Percentiles rank a stretch among this genome's conserved stretches.
Conservation (phyloP, 352 stramenopile genomes). For the Globisporangium spiculum region DNA sequence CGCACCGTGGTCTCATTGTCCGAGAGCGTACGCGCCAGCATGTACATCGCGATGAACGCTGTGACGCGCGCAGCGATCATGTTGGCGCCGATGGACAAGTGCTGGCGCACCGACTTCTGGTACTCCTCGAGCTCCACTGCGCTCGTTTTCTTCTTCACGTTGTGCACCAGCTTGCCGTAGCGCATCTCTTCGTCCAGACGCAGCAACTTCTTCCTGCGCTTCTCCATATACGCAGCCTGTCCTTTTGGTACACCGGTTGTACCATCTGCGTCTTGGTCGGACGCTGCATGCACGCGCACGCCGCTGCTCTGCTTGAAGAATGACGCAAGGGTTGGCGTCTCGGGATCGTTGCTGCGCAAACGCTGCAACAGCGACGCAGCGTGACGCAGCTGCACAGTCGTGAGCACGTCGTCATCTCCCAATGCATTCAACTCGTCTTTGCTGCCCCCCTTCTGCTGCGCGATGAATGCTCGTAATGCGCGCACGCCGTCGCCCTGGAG, state of each 20-base stretch:
- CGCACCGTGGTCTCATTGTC: constrained; percentile 75
- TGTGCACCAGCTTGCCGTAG: constrained; percentile 72
- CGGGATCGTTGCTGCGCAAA: constrained; percentile 1
- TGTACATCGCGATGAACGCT: constrained; percentile 80
- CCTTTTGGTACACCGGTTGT: background rate
- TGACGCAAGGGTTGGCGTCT: constrained; percentile 7
- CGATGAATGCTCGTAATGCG: constrained; percentile 28
- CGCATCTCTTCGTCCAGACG: constrained; percentile 79
- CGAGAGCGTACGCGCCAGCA: constrained; percentile 59
- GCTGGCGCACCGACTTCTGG: constrained; percentile 67
- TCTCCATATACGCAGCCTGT: constrained; percentile 37
- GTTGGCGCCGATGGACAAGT: constrained; percentile 81
- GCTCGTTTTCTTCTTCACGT: constrained; percentile 52
- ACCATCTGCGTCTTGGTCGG: background rate
- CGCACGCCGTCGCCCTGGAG: constrained; percentile 27
- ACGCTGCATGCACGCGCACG: background rate
- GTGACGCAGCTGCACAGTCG: constrained; percentile 12
- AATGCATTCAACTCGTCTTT: constrained; percentile 1
- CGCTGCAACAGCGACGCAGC: constrained; percentile 7
- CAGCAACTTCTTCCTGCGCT: constrained; percentile 57
- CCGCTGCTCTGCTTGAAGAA: constrained; percentile 13
- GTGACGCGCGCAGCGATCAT: constrained; percentile 83
- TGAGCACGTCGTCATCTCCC: background rate
- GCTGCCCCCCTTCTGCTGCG: constrained; percentile 3
- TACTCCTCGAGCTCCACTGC: constrained; percentile 47